phyloP scores from a whole-genome alignment of 495 filamentous ascomycete species.

The Xylaria nigripes region DNA sequence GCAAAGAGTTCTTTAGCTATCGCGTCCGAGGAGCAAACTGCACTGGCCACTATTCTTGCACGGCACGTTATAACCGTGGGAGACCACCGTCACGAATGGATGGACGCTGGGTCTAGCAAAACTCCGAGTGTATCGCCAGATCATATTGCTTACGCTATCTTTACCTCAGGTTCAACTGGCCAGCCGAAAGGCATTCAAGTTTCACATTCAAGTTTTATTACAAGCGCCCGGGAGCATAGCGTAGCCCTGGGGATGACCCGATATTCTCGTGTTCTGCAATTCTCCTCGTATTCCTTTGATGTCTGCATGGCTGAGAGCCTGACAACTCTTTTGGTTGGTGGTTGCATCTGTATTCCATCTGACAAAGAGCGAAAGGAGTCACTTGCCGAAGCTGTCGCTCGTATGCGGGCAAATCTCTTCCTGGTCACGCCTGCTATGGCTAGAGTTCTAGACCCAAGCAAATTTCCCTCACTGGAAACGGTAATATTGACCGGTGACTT shows the following conservation, averaged over 20 bases:
- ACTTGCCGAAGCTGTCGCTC: constrained; percentile 13
- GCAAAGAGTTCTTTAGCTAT: not conserved
- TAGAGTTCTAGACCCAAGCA: not conserved
- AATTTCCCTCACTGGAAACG: not conserved
- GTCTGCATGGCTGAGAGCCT: constrained; percentile 48
- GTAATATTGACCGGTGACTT: not conserved
- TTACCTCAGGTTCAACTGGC: constrained; percentile 37
- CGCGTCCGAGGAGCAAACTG: not conserved
- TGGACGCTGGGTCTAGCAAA: not conserved
- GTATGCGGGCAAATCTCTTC: constrained; percentile 11
- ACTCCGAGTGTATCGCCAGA: not conserved
- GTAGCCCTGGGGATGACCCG: not conserved
- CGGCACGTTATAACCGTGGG: not conserved
- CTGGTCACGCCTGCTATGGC: not conserved
- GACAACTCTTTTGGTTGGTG: constrained; percentile 52
- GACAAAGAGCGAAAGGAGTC: constrained; percentile 38
- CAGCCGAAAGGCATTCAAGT: constrained; percentile 36
- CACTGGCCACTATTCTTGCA: not conserved
- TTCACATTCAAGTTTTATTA: constrained; percentile 13
- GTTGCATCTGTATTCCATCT: constrained; percentile 54
- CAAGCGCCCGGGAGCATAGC: not conserved
- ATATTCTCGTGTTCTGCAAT: constrained; percentile 46
- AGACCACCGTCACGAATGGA: not conserved
- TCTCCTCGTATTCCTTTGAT: constrained; percentile 53
- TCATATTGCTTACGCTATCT: constrained; percentile 28